Evolutionary conservation across 768 basidiomycete genomes (phyloP), one percentile per base, ranked within the genome.

Genomic region (Tylopilus intermedius): DNA sequence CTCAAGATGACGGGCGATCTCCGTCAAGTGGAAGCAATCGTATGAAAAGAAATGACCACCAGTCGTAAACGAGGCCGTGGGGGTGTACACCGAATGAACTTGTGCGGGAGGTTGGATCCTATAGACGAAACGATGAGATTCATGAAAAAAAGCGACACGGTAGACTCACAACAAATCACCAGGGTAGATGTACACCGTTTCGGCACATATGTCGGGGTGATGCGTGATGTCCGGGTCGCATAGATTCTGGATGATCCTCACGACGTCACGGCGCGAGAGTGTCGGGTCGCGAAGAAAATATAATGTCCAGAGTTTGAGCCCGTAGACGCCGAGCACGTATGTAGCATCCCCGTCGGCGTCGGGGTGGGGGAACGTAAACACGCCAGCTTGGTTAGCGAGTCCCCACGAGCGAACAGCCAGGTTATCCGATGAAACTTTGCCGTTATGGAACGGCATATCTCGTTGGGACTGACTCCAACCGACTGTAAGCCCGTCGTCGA

Each of bases 381-480:
- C 8, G 3, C 37, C 37, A 15, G 37, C 37, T n/a, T 37, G 37
- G n/a, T 37, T 10, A 7, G 6, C 15, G 4, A 37, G 7, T 4
- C 37, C 14, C 37, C 37, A 37, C 11, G 37, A 37, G 13, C 37
- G 37, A 7, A 37, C 37, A 7, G 37, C 3, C 5, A 37, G 37
- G 15, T 37, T 37, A 7, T 37, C 37, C 15, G 15, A 4, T 37
- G 37, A 37, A 5, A 37, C n/a, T 15, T n/a, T 37, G 5, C 37
- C 11, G 1, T n/a, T 37, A 3, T 37, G 11, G 14, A 37, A 37
- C 5, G 37, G 37, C 14, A 14, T 1, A 3, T 58, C 33, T 2
- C 9, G 18, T 13, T 51, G 47, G 4, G 57, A 52, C 14, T 56
- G 47, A 13, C 50, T 53, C 55, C 50, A 58, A 1, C 55, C 42